phyloP scores from a whole-genome alignment of 1,284 basidiomycete genomes.

The Rhodotorula sp. region DNA sequence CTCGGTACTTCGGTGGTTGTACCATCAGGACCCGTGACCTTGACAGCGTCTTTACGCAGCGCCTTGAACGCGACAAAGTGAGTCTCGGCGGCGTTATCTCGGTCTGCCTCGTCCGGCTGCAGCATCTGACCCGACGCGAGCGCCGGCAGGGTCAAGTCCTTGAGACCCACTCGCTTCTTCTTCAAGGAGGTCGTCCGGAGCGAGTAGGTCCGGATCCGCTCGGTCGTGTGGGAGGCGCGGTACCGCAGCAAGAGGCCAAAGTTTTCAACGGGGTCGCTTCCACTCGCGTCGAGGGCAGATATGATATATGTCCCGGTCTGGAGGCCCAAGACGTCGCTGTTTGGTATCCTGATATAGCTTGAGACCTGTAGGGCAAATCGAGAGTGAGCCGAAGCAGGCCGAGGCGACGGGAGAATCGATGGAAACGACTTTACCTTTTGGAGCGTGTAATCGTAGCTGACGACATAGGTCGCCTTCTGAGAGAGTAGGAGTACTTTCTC shows the following conservation, averaged over 20 bases:
- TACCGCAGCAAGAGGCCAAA: slow-evolving; percentile 78
- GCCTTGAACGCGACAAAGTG: slow-evolving; percentile 55
- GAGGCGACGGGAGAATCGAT: slow-evolving; percentile 1
- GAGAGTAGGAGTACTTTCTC: slow-evolving; percentile 82
- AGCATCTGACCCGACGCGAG: neutral
- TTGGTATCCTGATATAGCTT: slow-evolving; percentile 64
- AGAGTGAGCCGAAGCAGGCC: neutral
- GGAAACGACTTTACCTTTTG: slow-evolving; percentile 53
- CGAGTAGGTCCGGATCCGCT: slow-evolving; percentile 74
- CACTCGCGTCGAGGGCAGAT: slow-evolving; percentile 83
- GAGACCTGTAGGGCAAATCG: slow-evolving; percentile 38
- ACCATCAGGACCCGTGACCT: slow-evolving; percentile 46
- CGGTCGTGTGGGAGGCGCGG: slow-evolving; percentile 62
- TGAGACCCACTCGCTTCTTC: slow-evolving; percentile 11
- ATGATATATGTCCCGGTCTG: slow-evolving; percentile 84
- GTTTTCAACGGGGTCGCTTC: slow-evolving; percentile 74
- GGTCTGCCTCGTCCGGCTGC: neutral
- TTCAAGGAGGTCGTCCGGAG: slow-evolving; percentile 59
- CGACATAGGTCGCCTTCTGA: slow-evolving; percentile 39
- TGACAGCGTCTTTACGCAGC: slow-evolving; percentile 46
- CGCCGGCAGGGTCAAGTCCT: slow-evolving; percentile 3
- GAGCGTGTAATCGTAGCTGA: slow-evolving; percentile 43
- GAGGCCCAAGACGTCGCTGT: slow-evolving; percentile 77
- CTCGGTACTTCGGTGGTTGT: slow-evolving; percentile 65
- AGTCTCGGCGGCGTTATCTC: neutral